Evolutionary conservation across 2,329 filamentous ascomycete species (phyloP), one percentile per base, ranked within the genome.

Genomic region (Sclerotinia subarctica): DNA sequence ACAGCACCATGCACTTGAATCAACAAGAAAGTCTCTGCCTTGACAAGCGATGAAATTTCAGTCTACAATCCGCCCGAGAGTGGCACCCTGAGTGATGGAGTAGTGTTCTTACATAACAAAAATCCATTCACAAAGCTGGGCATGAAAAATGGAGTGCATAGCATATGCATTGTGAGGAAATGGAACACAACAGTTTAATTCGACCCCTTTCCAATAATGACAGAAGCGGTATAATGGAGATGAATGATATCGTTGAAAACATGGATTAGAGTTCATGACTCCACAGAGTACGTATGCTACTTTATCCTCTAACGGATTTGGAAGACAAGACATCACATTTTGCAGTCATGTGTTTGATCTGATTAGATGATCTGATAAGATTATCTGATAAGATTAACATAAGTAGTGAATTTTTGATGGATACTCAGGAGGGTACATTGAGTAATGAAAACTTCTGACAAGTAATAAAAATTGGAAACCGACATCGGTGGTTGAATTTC

Each of bases 321-420:
- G 52, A 53, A 32, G 52, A 32, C 10, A n/a, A 54, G 52, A 54
- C 19, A 32, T 32, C 26, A 13, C 52, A 10, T 26, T 54, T 54
- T 26, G 10, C 19, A 47, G 15, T 42, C 57, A 44, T 60, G 24
- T 42, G 24, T 51, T 32, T 26, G n/a, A 64, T 64, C 60, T 13
- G 60, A 64, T 64, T 64, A 64, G 49, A 64, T 64, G 49, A 64
- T 64, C 60, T 64, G 60, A 64, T 15, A 13, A 38, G 35, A 38
- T 38, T 11, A 11, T 38, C 35, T 13, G 35, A 38, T 64, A 64
- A 64, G 47, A 35, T 58, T 44, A 17, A 1, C 24, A 11, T 44
- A 26, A 19, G 35, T 17, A 58, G 56, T 24, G 52, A 5, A 19
- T 13, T 21, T 21, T 21, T 54, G 10, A 21, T 54, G 26, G 17